Percentiles rank a stretch among this genome's conserved stretches.
Evolutionary conservation across 129 eudicot genomes (phyloP).

Genomic region (Ambrosia artemisiifolia): DNA sequence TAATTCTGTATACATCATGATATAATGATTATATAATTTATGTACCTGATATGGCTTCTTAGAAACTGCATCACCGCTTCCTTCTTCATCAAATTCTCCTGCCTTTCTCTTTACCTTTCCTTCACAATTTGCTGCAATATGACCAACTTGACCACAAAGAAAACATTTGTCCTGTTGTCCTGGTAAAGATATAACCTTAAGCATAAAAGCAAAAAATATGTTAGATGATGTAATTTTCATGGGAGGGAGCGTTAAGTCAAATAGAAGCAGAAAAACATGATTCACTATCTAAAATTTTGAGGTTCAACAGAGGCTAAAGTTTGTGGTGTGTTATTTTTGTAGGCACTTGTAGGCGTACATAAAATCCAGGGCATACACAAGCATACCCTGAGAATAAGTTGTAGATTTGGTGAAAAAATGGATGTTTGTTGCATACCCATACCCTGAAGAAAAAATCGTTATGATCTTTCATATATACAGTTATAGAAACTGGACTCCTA

Average conservation of each 20-base stretch:
- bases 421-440: not conserved
- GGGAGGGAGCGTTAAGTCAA: not conserved
- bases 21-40: not conserved
- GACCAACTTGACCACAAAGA: slow-evolving; percentile 87
- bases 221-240: not conserved
- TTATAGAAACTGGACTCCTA: not conserved
- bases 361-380: not conserved
- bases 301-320: not conserved
- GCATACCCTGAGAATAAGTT: not conserved
- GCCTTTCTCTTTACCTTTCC: slow-evolving; percentile 90
- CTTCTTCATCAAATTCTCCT: slow-evolving; percentile 92
- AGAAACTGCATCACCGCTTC: slow-evolving; percentile 48
- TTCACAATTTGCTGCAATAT: slow-evolving; percentile 78
- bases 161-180: slow-evolving; percentile 86
- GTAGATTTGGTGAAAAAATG: not conserved
- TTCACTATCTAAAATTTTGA: not conserved
- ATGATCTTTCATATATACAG: not conserved
- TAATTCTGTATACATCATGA: not conserved
- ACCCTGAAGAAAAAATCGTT: not conserved
- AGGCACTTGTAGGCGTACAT: not conserved
- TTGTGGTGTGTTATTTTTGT: not conserved
- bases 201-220: slow-evolving; percentile 9
- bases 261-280: not conserved
- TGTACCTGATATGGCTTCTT: slow-evolving; percentile 88
- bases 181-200: slow-evolving; percentile 67